Evolutionary conservation across 495 filamentous ascomycete species (phyloP).

Genomic region (Jackrogersella multiformis): DNA sequence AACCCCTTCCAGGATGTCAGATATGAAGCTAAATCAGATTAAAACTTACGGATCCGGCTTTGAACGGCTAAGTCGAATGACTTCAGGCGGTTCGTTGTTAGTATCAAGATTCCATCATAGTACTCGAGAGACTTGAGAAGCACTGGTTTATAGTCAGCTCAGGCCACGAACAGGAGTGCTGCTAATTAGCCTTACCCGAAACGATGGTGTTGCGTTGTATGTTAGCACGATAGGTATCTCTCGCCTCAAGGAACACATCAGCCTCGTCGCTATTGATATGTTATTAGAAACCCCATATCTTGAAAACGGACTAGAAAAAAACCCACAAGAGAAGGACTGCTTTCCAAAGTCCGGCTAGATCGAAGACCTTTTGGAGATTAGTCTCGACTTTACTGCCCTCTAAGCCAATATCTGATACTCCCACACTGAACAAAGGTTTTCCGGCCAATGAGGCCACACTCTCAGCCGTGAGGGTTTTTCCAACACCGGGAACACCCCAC

Average conservation of each 20-base stretch:
- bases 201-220: too few relatives aligned
- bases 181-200: too few relatives aligned
- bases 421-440: not conserved
- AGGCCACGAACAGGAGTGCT: too few relatives aligned
- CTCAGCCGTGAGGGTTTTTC: not conserved
- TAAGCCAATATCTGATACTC: not conserved
- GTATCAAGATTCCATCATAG: not conserved
- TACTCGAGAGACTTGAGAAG: not conserved
- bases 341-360: not conserved
- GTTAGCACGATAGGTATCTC: too few relatives aligned
- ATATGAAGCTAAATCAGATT: too few relatives aligned
- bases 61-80: not conserved
- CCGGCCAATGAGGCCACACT: not conserved
- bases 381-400: not conserved
- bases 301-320: too few relatives aligned
- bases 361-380: not conserved
- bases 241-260: not conserved
- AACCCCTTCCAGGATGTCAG: too few relatives aligned
- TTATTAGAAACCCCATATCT: too few relatives aligned
- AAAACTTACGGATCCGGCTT: not conserved
- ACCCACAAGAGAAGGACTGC: not conserved
- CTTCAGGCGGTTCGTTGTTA: not conserved
- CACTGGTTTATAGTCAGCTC: too few relatives aligned
- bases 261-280: too few relatives aligned
- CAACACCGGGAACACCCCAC: not conserved